phyloP scores from a whole-genome alignment of 345 rosid species.

The Gossypium rotundifolium region DNA sequence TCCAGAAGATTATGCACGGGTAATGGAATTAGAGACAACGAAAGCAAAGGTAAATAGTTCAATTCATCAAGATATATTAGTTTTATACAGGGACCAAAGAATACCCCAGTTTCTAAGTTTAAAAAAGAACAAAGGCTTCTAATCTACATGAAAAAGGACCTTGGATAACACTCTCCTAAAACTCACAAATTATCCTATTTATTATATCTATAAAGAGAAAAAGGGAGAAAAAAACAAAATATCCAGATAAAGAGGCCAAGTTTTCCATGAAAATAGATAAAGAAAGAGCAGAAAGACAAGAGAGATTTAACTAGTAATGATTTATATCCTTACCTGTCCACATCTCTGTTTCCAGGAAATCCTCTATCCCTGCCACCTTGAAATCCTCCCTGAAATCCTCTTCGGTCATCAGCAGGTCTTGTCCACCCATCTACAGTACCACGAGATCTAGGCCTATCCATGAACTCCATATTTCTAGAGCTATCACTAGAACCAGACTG shows the following conservation, averaged over 20 bases:
- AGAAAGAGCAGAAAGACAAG: not conserved
- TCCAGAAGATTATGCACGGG: not conserved
- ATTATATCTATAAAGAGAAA: not conserved
- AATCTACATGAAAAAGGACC: not conserved
- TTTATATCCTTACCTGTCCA: conserved; percentile 55
- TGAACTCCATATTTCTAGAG: conserved; percentile 55
- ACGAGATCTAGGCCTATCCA: conserved; percentile 76
- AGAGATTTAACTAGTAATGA: conserved; percentile 2
- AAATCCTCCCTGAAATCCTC: conserved; percentile 32
- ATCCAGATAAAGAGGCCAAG: not conserved
- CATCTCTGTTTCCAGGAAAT: conserved; percentile 59
- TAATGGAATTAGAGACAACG: not conserved
- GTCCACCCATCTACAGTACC: conserved; percentile 65
- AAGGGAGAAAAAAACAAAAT: no score
- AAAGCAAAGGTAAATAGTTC: not conserved
- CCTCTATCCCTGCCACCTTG: conserved; percentile 85
- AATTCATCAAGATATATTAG: not conserved
- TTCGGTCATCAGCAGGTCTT: conserved; percentile 64
- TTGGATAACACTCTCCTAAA: not conserved
- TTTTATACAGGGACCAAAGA: not conserved
- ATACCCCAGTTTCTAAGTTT: not conserved
- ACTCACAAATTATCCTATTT: not conserved
- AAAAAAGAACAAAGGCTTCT: not conserved
- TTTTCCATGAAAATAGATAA: not conserved
- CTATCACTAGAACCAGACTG: conserved; percentile 71